A percentile compares a stretch with the other conserved stretches of the same genome.
Evolutionary conservation across 257 asterid species (phyloP).

Genomic region (Handroanthus guayacan): DNA sequence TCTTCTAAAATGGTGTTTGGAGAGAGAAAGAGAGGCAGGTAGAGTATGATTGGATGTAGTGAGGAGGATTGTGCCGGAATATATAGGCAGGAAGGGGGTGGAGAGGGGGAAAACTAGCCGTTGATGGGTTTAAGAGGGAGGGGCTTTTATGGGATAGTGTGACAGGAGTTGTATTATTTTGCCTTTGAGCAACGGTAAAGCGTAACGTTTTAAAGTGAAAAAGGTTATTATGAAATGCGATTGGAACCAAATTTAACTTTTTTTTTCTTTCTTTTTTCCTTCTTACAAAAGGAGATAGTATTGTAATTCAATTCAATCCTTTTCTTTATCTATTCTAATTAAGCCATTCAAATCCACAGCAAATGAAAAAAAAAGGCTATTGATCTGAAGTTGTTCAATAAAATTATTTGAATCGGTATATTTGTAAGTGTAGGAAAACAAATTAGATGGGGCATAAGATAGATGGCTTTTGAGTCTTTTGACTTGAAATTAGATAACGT

Average conservation of each 20-base stretch:
- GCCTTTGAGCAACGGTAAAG: constrained; percentile 32
- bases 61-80: constrained; percentile 5
- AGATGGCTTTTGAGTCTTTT: no score
- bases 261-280: neutral
- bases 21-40: neutral
- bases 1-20: neutral
- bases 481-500: no score
- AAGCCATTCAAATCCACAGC: no score
- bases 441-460: no score
- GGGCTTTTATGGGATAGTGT: constrained; percentile 28
- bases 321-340: no score
- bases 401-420: no score
- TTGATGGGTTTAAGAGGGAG: constrained; percentile 32
- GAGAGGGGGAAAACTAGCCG: constrained; percentile 45
- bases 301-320: no score
- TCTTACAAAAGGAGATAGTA: no score
- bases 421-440: no score
- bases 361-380: no score
- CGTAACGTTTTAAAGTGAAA: constrained; percentile 29
- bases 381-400: no score
- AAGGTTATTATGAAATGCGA: neutral
- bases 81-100: constrained; percentile 22
- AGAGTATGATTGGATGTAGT: neutral
- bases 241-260: neutral
- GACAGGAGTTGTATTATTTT: constrained; percentile 30